Percentiles rank a stretch among this genome's conserved stretches.
Conservation (phyloP, 345 rosid genomes). For the Leavenworthia alabamica region DNA sequence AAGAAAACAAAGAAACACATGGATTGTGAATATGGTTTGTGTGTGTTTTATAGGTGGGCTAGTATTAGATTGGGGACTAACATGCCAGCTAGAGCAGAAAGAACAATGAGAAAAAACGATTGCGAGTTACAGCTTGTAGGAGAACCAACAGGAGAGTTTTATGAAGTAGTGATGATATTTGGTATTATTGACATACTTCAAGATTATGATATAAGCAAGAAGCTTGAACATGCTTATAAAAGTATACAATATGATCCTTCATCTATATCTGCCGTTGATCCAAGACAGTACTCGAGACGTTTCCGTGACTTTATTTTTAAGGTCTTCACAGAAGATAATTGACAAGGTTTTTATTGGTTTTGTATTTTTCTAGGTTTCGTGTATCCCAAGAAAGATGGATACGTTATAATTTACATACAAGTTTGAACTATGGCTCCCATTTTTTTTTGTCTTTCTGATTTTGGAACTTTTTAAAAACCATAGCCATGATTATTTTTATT, state of each 20-base stretch:
- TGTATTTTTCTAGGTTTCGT: constrained; percentile 6
- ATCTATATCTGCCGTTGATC: constrained; percentile 83
- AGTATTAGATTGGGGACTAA: constrained; percentile 59
- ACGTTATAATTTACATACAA: neutral
- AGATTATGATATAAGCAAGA: constrained; percentile 89
- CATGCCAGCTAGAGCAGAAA: constrained; percentile 77
- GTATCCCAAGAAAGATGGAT: constrained; percentile 5
- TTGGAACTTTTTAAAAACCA: neutral
- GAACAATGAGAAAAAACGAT: constrained; percentile 52
- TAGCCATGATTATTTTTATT: neutral
- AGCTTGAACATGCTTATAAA: constrained; percentile 84
- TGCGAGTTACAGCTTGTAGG: constrained; percentile 62
- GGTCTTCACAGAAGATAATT: constrained; percentile 55
- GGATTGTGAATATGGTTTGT: neutral
- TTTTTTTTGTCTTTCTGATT: constrained; percentile 4
- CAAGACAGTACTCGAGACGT: constrained; percentile 69
- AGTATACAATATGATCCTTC: constrained; percentile 79
- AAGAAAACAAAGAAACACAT: no score
- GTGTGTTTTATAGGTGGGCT: constrained; percentile 92
- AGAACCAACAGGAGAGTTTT: constrained; percentile 68
- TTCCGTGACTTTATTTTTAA: constrained; percentile 75
- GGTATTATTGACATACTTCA: constrained; percentile 89
- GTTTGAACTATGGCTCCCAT: neutral
- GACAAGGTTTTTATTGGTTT: neutral
- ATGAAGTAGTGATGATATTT: constrained; percentile 74